Evolutionary conservation across 2,329 filamentous ascomycete species (phyloP), one percentile per base, ranked within the genome.

Genomic region (Alternaria hordeiaustralica): DNA sequence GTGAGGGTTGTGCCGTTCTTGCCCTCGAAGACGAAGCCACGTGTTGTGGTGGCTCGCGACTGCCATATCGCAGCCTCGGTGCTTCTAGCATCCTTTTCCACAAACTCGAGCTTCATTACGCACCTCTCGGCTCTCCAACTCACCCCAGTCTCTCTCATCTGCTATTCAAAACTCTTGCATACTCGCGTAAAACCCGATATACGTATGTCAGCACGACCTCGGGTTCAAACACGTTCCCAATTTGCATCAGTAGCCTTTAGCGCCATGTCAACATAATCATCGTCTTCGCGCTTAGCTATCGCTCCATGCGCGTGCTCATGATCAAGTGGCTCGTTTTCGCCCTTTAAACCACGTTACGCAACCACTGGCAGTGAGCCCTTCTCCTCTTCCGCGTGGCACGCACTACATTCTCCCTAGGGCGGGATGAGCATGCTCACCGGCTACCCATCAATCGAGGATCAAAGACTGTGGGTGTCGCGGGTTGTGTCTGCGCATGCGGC

Each of bases 131-230:
- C 4, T 15, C 47, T n/a, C 4, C 25, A 5, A 51, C 4, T 1
- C 47, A 30, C 5, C 6, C 6, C n/a, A 30, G 7, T 13, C 47
- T 51, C 12, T 51, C 47, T 20, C 25, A 10, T 6, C 12, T 51
- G 7, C 2, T 5, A 50, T 15, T 6, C 10, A 30, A 4, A 13
- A 84, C 54, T 54, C 82, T 72, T 9, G 78, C 82, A 73, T 81
- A 83, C 66, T 84, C 82, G 51, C 84, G 70, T 47, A 30, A 11
- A 30, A 12, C 28, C 11, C 28, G 28, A 30, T 90, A 82, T 10
- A 89, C 84, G 75, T 94, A 94, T 9, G 93, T 84, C 74, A 89
- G 85, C 89, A 92, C 92, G 74, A 93, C 91, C 71, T 92, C 90
- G 71, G 84, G 86, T 61, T 91, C 82, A 36, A 93, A 80, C 13